These are phyloP conservation scores for Raffaelea arxii DNA, from an alignment of 2,329 filamentous ascomycete genomes.

Conservation along the genomic window DNA sequence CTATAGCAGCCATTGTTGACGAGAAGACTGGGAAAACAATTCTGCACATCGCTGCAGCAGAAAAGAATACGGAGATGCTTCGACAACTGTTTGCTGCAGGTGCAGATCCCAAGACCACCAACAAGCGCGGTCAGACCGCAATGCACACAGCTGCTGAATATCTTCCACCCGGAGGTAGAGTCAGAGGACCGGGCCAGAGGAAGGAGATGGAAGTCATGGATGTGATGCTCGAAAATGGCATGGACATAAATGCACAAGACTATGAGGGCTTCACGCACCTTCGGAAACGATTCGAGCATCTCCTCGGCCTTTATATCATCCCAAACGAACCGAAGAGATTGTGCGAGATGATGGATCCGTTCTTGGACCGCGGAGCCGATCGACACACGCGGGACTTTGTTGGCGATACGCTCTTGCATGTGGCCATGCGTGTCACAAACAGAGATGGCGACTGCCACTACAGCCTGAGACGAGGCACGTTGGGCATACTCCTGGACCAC, in stretches of 20 bases:
- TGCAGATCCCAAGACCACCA: constrained; percentile 14
- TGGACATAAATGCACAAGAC: constrained; percentile 5
- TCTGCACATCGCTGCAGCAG: not conserved
- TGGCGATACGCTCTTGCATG: constrained; percentile 14
- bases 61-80: constrained; percentile 10
- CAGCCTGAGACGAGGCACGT: not conserved
- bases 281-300: not conserved
- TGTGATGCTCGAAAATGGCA: not conserved
- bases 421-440: too few relatives aligned
- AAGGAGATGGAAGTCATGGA: not conserved
- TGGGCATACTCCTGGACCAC: not conserved
- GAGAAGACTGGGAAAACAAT: not conserved
- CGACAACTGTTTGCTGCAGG: constrained; percentile 15
- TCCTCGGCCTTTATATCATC: not conserved
- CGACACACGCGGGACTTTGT: constrained; percentile 10
- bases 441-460: too few relatives aligned
- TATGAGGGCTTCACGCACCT: constrained; percentile 10
- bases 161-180: too few relatives aligned
- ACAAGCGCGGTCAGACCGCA: constrained; percentile 12
- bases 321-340: not conserved
- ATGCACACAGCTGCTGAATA: constrained; percentile 7
- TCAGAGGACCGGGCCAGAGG: too few relatives aligned
- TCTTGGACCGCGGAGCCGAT: constrained; percentile 11
- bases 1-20: too few relatives aligned
- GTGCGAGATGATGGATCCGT: constrained; percentile 3